A percentile compares a stretch with the other conserved stretches of the same genome.
phyloP scores from a whole-genome alignment of 169 alveolate genomes.

The Besnoitia besnoiti region DNA sequence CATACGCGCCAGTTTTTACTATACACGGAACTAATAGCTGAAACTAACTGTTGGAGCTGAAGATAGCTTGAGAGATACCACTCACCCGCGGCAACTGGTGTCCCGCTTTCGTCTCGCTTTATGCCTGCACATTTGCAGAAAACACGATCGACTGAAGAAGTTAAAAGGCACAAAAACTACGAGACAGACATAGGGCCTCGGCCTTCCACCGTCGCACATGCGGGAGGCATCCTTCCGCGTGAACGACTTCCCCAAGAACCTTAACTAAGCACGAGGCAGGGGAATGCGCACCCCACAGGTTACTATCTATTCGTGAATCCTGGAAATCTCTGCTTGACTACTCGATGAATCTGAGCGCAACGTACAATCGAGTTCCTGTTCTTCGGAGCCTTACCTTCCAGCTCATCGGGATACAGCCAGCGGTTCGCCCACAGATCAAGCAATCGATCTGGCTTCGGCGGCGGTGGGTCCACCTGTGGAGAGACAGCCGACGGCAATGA shows the following conservation, averaged over 20 bases:
- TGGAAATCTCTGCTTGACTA: no score
- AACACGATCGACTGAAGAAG: neutral
- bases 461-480: slow-evolving; percentile 63
- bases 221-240: no score
- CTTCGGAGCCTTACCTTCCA: slow-evolving; percentile 79
- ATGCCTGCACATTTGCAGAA: neutral
- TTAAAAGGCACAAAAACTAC: neutral
- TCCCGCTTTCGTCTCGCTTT: neutral
- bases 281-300: neutral
- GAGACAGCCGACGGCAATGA: neutral
- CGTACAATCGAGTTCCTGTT: no score
- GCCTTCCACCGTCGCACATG: no score
- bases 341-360: no score
- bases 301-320: no score
- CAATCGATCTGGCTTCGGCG: slow-evolving; percentile 65
- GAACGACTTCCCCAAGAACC: no score
- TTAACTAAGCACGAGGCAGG: no score
- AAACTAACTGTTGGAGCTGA: no score
- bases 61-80: neutral
- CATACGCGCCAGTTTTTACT: no score
- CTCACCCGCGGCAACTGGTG: neutral
- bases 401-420: slow-evolving; percentile 85
- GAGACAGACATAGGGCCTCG: no score
- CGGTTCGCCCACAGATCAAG: slow-evolving; percentile 89
- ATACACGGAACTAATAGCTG: no score